Percentiles rank a stretch among this genome's conserved stretches.
phyloP scores from a whole-genome alignment of 1,139 yeast species.

The Zygosaccharomyces pseudobailii region DNA sequence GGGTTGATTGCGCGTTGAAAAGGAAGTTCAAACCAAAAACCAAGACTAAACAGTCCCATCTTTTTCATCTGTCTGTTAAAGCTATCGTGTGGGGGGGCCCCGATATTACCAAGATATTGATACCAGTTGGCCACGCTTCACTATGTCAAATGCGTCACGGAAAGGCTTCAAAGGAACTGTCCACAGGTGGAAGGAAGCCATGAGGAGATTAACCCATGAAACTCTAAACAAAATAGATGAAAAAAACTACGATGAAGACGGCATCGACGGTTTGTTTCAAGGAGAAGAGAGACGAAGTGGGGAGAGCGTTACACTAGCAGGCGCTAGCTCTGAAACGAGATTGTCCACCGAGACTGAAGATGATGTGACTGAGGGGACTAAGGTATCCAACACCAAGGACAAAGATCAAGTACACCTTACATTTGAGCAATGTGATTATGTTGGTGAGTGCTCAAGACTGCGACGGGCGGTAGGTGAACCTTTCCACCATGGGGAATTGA shows the following conservation, averaged over 20 bases:
- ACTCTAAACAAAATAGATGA: slow-evolving; percentile 23
- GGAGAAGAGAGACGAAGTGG: slow-evolving; percentile 17
- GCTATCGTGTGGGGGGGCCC: background rate
- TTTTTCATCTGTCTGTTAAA: background rate
- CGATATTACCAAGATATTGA: background rate
- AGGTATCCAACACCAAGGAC: slow-evolving; percentile 15
- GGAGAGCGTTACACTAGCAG: slow-evolving; percentile 17
- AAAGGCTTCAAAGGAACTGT: slow-evolving; percentile 7
- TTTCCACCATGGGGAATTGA: slow-evolving; percentile 43
- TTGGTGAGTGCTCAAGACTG: slow-evolving; percentile 31
- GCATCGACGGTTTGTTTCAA: slow-evolving; percentile 22
- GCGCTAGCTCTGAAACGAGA: slow-evolving; percentile 9
- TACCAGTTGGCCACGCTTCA: background rate
- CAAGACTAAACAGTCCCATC: background rate
- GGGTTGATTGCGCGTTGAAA: background rate
- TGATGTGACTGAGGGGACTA: slow-evolving; percentile 6
- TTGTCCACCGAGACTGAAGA: slow-evolving; percentile 13
- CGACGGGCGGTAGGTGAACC: slow-evolving; percentile 28
- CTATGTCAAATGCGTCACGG: background rate
- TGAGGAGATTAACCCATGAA: slow-evolving; percentile 23
- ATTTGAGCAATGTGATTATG: slow-evolving; percentile 33
- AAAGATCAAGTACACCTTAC: slow-evolving; percentile 13
- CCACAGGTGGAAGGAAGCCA: slow-evolving; percentile 21
- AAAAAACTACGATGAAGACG: slow-evolving; percentile 15
- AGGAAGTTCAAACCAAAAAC: background rate